phyloP scores from a whole-genome alignment of 2,329 filamentous ascomycete species.

The Pyrenophora seminiperda region DNA sequence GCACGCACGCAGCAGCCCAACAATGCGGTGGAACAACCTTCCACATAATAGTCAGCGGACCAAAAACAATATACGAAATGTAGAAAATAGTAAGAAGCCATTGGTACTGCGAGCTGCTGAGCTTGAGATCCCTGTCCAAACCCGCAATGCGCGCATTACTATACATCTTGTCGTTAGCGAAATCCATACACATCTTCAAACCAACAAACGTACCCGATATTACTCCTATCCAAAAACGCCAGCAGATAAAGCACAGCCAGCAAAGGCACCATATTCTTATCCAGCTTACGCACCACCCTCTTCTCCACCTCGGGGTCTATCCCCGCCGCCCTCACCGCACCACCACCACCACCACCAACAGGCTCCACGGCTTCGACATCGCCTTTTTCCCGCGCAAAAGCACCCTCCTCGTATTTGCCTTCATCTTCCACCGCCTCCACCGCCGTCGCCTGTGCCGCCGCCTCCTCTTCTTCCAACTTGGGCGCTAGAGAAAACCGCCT shows the following conservation, averaged over 20 bases:
- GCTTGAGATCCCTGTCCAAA: conserved; percentile 42
- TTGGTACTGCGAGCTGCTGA: conserved; percentile 35
- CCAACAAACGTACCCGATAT: conserved; percentile 47
- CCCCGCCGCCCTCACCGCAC: neutral
- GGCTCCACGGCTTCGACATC: conserved; percentile 9
- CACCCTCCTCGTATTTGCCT: neutral
- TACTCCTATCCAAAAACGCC: conserved; percentile 46
- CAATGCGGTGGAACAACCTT: conserved; percentile 45
- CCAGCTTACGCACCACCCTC: conserved; percentile 38
- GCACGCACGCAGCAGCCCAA: conserved; percentile 45
- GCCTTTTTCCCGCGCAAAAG: conserved; percentile 1
- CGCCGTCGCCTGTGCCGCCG: no score
- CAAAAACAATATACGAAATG: conserved; percentile 47
- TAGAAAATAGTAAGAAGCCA: conserved; percentile 49
- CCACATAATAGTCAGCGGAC: conserved; percentile 46
- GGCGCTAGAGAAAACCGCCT: no score
- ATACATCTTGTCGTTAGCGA: neutral
- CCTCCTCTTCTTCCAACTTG: no score
- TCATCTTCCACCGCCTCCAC: no score
- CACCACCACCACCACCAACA: no score
- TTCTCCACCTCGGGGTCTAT: conserved; percentile 32
- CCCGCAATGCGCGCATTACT: conserved; percentile 51
- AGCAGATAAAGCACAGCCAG: conserved; percentile 43
- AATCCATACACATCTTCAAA: no score
- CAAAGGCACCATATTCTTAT: conserved; percentile 40